A percentile compares a stretch with the other conserved stretches of the same genome.
phyloP scores from a whole-genome alignment of 2,329 filamentous ascomycete species.

The Fusarium sulawesiense region DNA sequence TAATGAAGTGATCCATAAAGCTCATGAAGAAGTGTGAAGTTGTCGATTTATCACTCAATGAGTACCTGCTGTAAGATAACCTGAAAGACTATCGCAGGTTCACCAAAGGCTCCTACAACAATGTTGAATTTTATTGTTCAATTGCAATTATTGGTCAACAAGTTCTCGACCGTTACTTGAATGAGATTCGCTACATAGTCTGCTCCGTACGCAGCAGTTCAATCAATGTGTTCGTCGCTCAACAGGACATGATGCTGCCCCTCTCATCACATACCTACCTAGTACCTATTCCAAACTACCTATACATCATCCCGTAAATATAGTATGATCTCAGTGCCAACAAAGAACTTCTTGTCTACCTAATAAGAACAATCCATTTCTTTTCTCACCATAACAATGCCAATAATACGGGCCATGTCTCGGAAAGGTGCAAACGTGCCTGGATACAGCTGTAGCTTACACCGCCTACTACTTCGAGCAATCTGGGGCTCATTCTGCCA shows the following conservation, averaged over 20 bases:
- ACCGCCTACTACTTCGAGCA: conserved; percentile 27
- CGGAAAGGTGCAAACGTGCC: neutral
- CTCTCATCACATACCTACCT: neutral
- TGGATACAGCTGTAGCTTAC: neutral
- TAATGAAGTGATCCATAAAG: neutral
- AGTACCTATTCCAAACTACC: neutral
- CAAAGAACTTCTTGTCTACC: neutral
- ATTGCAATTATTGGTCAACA: neutral
- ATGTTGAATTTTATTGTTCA: neutral
- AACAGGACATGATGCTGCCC: neutral
- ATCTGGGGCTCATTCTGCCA: conserved; percentile 23
- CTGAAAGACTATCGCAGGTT: neutral
- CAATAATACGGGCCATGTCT: neutral
- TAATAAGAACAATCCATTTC: neutral
- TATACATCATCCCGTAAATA: neutral
- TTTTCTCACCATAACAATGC: neutral
- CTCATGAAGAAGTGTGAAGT: neutral
- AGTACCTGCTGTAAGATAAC: neutral
- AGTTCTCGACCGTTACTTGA: neutral
- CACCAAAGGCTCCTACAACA: neutral
- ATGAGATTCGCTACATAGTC: neutral
- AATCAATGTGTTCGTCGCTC: neutral
- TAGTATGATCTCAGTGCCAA: neutral
- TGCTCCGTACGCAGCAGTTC: neutral
- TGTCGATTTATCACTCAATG: neutral